Percentiles rank a stretch among this genome's conserved stretches.
These are phyloP conservation scores for Cavenderia fasciculata DNA, from an alignment of 78 protist genomes.

Conservation along the genomic window DNA sequence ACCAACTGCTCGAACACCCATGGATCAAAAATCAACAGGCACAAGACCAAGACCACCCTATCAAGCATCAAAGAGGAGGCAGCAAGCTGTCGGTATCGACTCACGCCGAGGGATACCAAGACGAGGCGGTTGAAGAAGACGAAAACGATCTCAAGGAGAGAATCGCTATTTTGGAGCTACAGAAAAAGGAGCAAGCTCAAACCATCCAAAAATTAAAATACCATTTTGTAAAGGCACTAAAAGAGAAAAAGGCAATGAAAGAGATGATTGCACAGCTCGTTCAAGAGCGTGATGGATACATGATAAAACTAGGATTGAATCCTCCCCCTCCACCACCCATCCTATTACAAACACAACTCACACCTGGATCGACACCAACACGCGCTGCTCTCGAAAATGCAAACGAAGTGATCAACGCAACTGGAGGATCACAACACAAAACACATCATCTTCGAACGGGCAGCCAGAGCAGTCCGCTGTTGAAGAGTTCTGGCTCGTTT, in stretches of 20 bases:
- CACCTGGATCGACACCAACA: neutral
- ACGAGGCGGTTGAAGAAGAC: neutral
- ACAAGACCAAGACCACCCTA: neutral
- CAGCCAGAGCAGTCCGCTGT: neutral
- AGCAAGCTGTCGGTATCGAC: too few relatives aligned
- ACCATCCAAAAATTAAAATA: conserved; percentile 47
- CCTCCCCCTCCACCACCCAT: conserved; percentile 72
- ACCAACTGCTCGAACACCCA: conserved; percentile 65
- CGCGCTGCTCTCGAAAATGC: conserved; percentile 14
- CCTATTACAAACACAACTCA: neutral
- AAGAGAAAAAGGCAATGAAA: conserved; percentile 48
- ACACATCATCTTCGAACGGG: neutral
- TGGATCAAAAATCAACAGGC: conserved; percentile 40
- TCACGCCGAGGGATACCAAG: conserved; percentile 9
- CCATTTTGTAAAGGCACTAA: conserved; percentile 47
- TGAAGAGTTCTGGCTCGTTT: conserved; percentile 38
- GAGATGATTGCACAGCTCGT: conserved; percentile 41
- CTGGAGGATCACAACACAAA: neutral
- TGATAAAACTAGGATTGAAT: conserved; percentile 45
- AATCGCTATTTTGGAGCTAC: conserved; percentile 12
- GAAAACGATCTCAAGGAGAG: conserved; percentile 7
- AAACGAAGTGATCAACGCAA: neutral
- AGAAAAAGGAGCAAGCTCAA: conserved; percentile 51
- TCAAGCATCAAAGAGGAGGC: neutral
- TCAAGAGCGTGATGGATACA: conserved; percentile 36